Conservation (phyloP, 805 yeast species). For the Cephaloascus fragrans region DNA sequence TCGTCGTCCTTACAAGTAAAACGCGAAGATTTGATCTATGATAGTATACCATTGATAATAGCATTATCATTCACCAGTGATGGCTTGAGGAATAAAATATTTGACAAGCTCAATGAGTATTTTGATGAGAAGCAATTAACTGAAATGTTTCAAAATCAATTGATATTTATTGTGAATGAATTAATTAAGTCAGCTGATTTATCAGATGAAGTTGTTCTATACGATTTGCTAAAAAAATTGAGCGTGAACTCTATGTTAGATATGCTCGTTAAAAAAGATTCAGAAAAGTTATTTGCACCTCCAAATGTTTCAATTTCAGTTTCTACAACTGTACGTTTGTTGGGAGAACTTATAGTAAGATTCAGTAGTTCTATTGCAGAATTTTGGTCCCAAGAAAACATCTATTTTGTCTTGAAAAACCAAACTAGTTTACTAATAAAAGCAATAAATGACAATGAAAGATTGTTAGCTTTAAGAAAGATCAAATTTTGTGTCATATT, state of each 20-base stretch:
- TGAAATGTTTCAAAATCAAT: constrained; percentile 9
- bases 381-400: constrained; percentile 23
- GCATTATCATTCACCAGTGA: constrained; percentile 31
- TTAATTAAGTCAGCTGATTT: constrained; percentile 30
- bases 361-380: constrained; percentile 6
- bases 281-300: not conserved
- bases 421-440: constrained; percentile 13
- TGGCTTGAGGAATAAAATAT: constrained; percentile 25
- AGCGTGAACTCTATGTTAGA: not conserved
- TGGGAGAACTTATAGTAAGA: constrained; percentile 9
- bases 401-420: constrained; percentile 28
- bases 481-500: constrained; percentile 24
- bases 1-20: not conserved
- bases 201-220: constrained; percentile 12
- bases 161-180: constrained; percentile 21
- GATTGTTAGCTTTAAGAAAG: constrained; percentile 17
- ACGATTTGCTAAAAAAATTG: not conserved
- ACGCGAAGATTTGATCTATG: constrained; percentile 13
- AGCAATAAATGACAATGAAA: constrained; percentile 13
- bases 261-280: not conserved
- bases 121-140: constrained; percentile 4
- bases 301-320: constrained; percentile 4
- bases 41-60: constrained; percentile 26
- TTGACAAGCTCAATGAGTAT: constrained; percentile 6
- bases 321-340: constrained; percentile 1